Conservation (phyloP, 139 green algal genomes). For the Tetraselmis striata region DNA sequence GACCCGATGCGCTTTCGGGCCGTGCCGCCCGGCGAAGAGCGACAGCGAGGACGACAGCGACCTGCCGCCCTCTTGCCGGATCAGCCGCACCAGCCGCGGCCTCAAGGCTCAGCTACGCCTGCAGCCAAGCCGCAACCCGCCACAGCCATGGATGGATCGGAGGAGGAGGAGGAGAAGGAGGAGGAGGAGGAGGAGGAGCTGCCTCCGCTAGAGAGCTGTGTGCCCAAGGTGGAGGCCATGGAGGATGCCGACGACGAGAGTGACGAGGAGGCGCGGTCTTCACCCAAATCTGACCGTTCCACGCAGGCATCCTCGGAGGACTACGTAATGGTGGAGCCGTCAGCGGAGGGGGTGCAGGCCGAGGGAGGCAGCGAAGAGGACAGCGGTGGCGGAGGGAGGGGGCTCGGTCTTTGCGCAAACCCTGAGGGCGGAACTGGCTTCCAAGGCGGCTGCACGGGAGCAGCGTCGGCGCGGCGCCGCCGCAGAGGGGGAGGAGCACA, state of each 20-base stretch:
- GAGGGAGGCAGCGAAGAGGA: constrained; percentile 22
- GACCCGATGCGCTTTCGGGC: constrained; percentile 61
- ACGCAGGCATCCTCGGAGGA: not conserved
- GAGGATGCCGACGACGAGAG: too few relatives aligned
- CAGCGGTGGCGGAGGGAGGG: constrained; percentile 15
- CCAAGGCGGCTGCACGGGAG: not conserved
- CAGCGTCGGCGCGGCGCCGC: not conserved
- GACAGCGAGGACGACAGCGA: constrained; percentile 50
- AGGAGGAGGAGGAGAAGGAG: too few relatives aligned
- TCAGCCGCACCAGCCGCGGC: constrained; percentile 11
- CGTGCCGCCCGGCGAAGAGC: constrained; percentile 41
- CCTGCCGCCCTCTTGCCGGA: constrained; percentile 6
- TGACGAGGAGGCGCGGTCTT: too few relatives aligned
- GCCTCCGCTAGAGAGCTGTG: too few relatives aligned
- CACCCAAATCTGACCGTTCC: too few relatives aligned
- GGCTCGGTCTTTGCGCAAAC: not conserved
- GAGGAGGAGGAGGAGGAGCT: too few relatives aligned
- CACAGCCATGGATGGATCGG: too few relatives aligned
- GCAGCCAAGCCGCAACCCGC: too few relatives aligned
- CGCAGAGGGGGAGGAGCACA: not conserved
- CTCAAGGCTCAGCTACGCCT: too few relatives aligned
- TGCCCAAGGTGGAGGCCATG: too few relatives aligned
- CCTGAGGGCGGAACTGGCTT: not conserved
- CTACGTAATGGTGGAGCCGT: not conserved
- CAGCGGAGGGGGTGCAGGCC: constrained; percentile 19